phyloP scores from a whole-genome alignment of 2,329 filamentous ascomycete genomes.

The Ceratocystis huliohia region DNA sequence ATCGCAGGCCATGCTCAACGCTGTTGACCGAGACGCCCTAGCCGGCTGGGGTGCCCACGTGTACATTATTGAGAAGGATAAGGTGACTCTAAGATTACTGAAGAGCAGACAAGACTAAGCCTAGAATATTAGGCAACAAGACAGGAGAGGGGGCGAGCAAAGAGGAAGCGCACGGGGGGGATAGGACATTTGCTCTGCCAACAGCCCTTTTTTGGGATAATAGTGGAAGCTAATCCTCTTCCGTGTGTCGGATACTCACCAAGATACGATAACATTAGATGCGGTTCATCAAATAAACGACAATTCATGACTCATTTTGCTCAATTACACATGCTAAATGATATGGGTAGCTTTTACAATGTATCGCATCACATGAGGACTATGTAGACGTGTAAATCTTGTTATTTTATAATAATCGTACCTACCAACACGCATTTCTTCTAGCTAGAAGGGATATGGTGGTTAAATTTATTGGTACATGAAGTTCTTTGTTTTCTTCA shows the following conservation, averaged over 20 bases:
- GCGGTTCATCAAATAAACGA: conserved; percentile 20
- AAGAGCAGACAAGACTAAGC: conserved; percentile 89
- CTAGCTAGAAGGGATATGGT: too few species aligned
- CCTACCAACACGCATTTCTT: not conserved
- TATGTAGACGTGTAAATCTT: not conserved
- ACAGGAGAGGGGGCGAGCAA: not conserved
- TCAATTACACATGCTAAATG: not conserved
- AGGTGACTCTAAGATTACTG: conserved; percentile 96
- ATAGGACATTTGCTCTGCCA: not conserved
- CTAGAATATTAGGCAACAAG: not conserved
- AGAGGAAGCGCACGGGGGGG: not conserved
- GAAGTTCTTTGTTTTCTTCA: not conserved
- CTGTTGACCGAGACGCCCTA: conserved; percentile 88
- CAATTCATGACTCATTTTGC: conserved; percentile 14
- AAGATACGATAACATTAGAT: conserved; percentile 8
- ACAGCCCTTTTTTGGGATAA: not conserved
- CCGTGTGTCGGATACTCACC: not conserved
- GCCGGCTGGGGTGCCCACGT: conserved; percentile 98
- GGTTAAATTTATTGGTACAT: not conserved
- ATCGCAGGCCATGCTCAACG: conserved; percentile 88
- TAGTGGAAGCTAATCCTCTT: not conserved
- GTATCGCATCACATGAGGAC: not conserved
- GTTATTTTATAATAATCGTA: not conserved
- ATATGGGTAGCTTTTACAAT: too few species aligned
- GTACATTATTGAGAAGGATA: conserved; percentile 99